Percentiles rank a stretch among this genome's conserved stretches.
Conservation (phyloP, 2,329 filamentous ascomycete genomes). For the Metarhizium anisopliae region DNA sequence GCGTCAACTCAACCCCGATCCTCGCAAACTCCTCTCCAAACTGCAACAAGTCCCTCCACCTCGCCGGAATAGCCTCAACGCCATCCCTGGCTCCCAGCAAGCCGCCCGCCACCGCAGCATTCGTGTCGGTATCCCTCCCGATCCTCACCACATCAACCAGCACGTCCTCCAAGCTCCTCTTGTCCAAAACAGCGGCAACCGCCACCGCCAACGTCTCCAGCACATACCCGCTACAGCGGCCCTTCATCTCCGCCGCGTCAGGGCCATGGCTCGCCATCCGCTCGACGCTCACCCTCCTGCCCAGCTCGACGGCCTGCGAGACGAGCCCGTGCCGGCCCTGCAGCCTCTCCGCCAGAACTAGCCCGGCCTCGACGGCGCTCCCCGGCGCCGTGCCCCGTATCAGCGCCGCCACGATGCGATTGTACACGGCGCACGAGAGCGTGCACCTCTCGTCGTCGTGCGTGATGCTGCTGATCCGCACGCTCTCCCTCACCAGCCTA, state of each 20-base stretch:
- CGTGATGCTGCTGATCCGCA: slow-evolving; percentile 29
- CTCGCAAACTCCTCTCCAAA: neutral
- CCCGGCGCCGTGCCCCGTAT: slow-evolving; percentile 12
- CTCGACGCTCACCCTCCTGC: neutral
- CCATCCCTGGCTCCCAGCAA: neutral
- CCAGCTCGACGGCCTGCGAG: neutral
- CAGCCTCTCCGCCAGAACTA: neutral
- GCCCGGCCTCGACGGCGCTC: neutral
- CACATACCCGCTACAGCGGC: slow-evolving; percentile 29
- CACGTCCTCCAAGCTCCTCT: slow-evolving; percentile 30
- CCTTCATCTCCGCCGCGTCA: slow-evolving; percentile 13
- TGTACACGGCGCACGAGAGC: slow-evolving; percentile 30
- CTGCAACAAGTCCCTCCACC: neutral
- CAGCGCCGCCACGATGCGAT: slow-evolving; percentile 25
- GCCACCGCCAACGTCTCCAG: slow-evolving; percentile 32
- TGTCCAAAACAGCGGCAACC: slow-evolving; percentile 32
- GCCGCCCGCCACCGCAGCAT: neutral
- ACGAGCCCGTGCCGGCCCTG: neutral
- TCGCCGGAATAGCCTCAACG: neutral
- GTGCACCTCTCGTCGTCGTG: slow-evolving; percentile 28
- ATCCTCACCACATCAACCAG: slow-evolving; percentile 32
- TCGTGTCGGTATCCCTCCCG: neutral
- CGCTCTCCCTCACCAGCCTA: slow-evolving; percentile 20
- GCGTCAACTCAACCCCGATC: neutral
- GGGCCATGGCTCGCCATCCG: slow-evolving; percentile 24